Evolutionary conservation across 2,329 filamentous ascomycete genomes (phyloP).

Genomic region (Scortechinia acanthostroma): DNA sequence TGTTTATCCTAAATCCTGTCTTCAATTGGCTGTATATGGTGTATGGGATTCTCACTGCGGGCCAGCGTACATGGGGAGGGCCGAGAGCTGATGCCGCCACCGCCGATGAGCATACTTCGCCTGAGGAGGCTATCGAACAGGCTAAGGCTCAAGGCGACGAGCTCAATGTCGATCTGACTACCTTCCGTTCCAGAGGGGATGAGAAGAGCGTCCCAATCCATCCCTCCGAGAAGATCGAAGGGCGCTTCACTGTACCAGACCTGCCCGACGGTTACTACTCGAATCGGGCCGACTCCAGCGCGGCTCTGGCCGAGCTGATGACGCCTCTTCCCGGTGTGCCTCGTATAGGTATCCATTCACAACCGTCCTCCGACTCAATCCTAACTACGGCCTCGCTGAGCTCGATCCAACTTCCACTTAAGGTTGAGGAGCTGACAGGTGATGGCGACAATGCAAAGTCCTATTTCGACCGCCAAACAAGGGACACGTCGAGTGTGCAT

Average conservation of each 20-base stretch:
- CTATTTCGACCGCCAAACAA: neutral
- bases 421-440: neutral
- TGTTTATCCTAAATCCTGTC: constrained; percentile 92
- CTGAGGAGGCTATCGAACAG: constrained; percentile 75
- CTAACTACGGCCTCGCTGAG: neutral
- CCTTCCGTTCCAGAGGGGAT: constrained; percentile 44
- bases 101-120: constrained; percentile 69
- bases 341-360: neutral
- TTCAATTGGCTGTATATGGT: constrained; percentile 99
- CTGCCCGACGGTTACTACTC: neutral
- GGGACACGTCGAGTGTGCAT: too few species aligned
- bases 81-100: constrained; percentile 81
- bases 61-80: constrained; percentile 90
- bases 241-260: neutral
- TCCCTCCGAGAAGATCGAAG: constrained; percentile 9
- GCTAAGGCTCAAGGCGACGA: constrained; percentile 77
- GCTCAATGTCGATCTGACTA: constrained; percentile 81
- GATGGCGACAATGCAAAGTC: neutral
- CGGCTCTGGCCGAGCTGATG: neutral
- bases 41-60: constrained; percentile 89
- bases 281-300: neutral
- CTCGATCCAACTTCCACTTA: neutral
- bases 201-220: constrained; percentile 20
- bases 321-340: neutral
- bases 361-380: neutral